Evolutionary conservation across 306 rosid genomes (phyloP), one percentile per base, ranked within the genome.

Genomic region (Lathyrus aphaca): DNA sequence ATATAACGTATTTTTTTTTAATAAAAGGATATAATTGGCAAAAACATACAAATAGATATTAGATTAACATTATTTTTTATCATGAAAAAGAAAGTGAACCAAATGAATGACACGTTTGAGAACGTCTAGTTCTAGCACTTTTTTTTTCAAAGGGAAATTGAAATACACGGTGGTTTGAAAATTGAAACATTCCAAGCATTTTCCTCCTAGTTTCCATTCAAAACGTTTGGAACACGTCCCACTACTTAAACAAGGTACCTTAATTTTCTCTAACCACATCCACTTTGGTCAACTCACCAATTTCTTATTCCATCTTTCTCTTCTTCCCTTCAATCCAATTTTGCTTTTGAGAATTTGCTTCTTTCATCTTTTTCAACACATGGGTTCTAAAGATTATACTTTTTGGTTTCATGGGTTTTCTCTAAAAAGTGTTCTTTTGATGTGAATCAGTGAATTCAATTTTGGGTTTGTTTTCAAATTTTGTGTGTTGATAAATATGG

Each of bases 401-500:
- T 11, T 37, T 43, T 55, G 30, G 30, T 37, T 30, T 63, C 32
- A 43, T 51, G 54, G 75, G 42, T 13, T 42, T 17, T 54, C 43
- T 10, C 0, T 1, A 55, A 64, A 63, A 54, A 0, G 15, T 10
- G 14, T 55, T 55, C 10, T 65, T 66, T 46, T 71, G 50, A 60
- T 46, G 25, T 16, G 29, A 21, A 18, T 51, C 11, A 19, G 15
- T 53, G 59, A 21, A 4, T 21, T 3, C 35, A 5, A 23, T 12
- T 53, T 16, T 21, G 74, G 58, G 14, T 63, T 16, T 19, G 19
- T 68, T 62, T 30, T 38, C 18, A 27, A 60, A 4, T 71, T 29
- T 64, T 6, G 68, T 38, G 15, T 53, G 16, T 30, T 58, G 0
- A 25, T 42, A 44, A 38, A 59, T 40, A 76, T 92, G 96, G 88